A percentile compares a stretch with the other conserved stretches of the same genome.
These are phyloP conservation scores for Paralagenidium karlingii DNA, from an alignment of 352 stramenopile species.

Conservation along the genomic window DNA sequence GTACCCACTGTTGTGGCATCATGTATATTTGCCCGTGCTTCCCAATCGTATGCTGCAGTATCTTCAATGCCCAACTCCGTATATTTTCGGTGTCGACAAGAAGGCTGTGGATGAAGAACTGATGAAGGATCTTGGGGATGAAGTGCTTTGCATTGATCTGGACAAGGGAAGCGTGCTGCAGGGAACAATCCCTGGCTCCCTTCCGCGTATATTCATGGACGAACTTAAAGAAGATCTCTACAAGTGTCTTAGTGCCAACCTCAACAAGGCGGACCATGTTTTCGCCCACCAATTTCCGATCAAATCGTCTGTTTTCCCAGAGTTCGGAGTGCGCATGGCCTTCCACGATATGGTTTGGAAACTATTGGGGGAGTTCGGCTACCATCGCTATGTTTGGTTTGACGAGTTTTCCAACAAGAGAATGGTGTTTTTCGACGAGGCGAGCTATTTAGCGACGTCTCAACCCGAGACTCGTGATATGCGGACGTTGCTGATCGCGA, in stretches of 20 bases:
- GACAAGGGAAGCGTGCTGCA: conserved; percentile 45
- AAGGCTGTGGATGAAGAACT: conserved; percentile 39
- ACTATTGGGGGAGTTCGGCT: conserved; percentile 75
- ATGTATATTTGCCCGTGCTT: conserved; percentile 77
- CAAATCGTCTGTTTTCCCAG: conserved; percentile 58
- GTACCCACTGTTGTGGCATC: conserved; percentile 75
- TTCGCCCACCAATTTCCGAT: conserved; percentile 54
- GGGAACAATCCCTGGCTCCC: conserved; percentile 31
- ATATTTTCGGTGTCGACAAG: conserved; percentile 73
- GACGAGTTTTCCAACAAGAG: conserved; percentile 71
- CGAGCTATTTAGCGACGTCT: conserved; percentile 70
- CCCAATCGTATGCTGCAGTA: conserved; percentile 71
- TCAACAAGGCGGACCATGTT: conserved; percentile 58
- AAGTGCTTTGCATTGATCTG: conserved; percentile 61
- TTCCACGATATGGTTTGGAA: conserved; percentile 50
- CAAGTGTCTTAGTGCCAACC: conserved; percentile 53
- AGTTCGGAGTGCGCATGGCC: conserved; percentile 49
- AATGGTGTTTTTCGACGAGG: conserved; percentile 79
- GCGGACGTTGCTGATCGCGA: conserved; percentile 73
- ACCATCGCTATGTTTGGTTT: conserved; percentile 74
- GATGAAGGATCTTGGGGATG: conserved; percentile 39
- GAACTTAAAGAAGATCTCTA: conserved; percentile 36
- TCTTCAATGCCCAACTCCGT: conserved; percentile 75
- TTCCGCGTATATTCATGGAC: conserved; percentile 31
- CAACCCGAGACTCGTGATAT: conserved; percentile 65